Conservation (phyloP, 2,329 filamentous ascomycete genomes). For the Colletotrichum sp. region DNA sequence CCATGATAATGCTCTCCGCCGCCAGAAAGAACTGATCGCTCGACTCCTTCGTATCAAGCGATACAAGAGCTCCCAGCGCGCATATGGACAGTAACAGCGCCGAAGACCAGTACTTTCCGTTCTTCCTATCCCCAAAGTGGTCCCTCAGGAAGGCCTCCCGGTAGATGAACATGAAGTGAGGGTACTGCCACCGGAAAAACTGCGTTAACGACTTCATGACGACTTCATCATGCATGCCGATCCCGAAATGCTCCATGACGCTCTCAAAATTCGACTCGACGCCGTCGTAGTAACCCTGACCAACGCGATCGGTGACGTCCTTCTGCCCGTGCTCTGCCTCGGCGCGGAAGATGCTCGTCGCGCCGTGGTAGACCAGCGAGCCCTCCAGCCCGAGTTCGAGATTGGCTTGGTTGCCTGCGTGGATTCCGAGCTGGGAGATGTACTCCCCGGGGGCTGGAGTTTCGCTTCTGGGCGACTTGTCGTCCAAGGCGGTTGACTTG, state of each 20-base stretch:
- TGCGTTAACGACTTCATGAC: conserved; percentile 24
- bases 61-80: conserved; percentile 26
- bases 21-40: conserved; percentile 26
- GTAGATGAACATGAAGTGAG: conserved; percentile 36
- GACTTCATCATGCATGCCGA: conserved; percentile 24
- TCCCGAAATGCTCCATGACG: conserved; percentile 27
- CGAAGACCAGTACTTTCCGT: conserved; percentile 31
- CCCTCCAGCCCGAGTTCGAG: conserved; percentile 16
- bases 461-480: neutral
- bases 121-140: conserved; percentile 21
- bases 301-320: neutral
- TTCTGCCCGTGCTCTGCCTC: neutral
- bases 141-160: conserved; percentile 28
- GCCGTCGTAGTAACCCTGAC: neutral
- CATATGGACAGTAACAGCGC: conserved; percentile 27
- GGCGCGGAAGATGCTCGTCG: conserved; percentile 30
- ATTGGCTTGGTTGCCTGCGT: neutral
- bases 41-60: neutral
- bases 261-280: conserved; percentile 21
- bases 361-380: conserved; percentile 24
- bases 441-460: neutral
- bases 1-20: conserved; percentile 30
- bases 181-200: conserved; percentile 34
- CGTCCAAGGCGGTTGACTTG: neutral
- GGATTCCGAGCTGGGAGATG: neutral